Evolutionary conservation across 495 filamentous ascomycete genomes (phyloP), one percentile per base, ranked within the genome.

Genomic region (Hypoxylon subgilvum): DNA sequence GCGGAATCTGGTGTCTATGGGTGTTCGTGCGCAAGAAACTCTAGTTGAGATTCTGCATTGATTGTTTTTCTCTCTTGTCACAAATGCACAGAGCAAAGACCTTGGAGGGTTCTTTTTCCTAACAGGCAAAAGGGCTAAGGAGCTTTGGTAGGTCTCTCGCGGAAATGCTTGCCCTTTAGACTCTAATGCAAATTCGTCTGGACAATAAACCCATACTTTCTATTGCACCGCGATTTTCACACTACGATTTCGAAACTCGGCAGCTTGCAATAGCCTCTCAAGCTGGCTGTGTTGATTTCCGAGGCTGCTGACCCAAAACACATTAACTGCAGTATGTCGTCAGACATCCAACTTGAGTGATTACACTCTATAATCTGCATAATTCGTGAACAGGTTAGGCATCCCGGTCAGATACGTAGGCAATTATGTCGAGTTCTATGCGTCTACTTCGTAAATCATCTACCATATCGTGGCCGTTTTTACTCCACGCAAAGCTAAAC

Each of bases 1-100:
- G 56, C 65, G 72, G 74, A 72, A 72, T 73, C 65, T 75, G 78
- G 78, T 81, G 78, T 81, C 75, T 77, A 75, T 70, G 77, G 76
- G 77, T 77, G 77, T 68, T 75, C 75, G 23, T 27, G 70, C 71
- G 71, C 76, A 74, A 75, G 72, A 77, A 71, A 59, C 69, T 58
- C 52, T 61, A 44, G 39, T 68, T 72, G 65, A 74, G 73, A 74
- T 73, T 73, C 76, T 77, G 78, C 77, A 81, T 64, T 54, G 49
- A 49, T 58, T 58, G 78, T 79, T 77, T 79, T 70, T 67, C 47
- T 46, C 58, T 55, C 53, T 40, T 42, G 56, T 65, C 70, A 71
- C 72, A 76, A 69, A 74, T 74, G 75, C 74, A 76, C 74, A 73
- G 63, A 73, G 42, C 67, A 70, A 69, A 72, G 60, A 71, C 65